phyloP scores from a whole-genome alignment of 179 eudicot species.

The Corrigiola litoralis region DNA sequence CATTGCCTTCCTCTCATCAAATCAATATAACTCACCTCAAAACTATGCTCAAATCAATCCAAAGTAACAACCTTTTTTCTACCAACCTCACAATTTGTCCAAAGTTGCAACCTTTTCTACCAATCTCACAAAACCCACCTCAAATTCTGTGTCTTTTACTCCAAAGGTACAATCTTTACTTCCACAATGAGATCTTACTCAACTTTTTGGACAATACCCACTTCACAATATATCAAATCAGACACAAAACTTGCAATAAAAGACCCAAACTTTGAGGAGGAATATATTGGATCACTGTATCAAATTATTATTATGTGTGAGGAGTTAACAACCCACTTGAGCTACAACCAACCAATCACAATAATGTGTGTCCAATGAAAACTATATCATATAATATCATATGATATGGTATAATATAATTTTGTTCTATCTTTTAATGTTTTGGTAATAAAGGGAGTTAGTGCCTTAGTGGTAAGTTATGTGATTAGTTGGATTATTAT shows the following conservation, averaged over 20 bases:
- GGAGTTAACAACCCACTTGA: not conserved
- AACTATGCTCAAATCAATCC: not conserved
- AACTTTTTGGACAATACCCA: not conserved
- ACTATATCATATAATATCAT: too few species aligned
- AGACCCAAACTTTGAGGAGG: constrained; percentile 9
- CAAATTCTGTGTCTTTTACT: not conserved
- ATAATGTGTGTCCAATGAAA: not conserved
- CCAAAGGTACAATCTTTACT: constrained; percentile 7
- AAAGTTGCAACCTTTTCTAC: not conserved
- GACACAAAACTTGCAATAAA: not conserved
- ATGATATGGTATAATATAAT: too few species aligned
- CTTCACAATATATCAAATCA: not conserved
- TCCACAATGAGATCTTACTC: constrained; percentile 15
- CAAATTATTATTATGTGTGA: not conserved
- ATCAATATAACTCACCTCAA: not conserved
- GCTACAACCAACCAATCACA: not conserved
- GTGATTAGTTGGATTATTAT: too few species aligned
- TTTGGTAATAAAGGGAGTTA: too few species aligned
- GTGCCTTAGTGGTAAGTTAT: too few species aligned
- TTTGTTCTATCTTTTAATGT: too few species aligned
- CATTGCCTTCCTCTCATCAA: constrained; percentile 38
- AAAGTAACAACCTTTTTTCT: not conserved
- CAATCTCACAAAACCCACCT: constrained; percentile 8
- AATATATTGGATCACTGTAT: constrained; percentile 11
- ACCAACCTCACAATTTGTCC: not conserved